phyloP scores from a whole-genome alignment of 176 grass and related monocot genomes.

The Carex parvula region DNA sequence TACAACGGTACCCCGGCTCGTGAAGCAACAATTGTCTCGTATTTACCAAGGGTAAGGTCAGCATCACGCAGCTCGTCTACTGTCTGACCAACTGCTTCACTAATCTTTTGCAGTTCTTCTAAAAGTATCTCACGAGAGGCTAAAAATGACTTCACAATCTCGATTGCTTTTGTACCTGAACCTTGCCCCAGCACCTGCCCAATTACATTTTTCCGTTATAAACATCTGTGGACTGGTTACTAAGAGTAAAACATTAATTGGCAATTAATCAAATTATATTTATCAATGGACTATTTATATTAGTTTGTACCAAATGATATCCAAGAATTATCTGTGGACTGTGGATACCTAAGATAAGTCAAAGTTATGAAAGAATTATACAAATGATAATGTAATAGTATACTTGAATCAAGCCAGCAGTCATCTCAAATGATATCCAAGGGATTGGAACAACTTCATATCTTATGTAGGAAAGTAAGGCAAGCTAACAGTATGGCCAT shows the following conservation, averaged over 20 bases:
- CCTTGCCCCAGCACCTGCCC: conserved; percentile 43
- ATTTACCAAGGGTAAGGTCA: conserved; percentile 65
- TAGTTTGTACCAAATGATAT: background rate
- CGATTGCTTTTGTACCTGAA: conserved; percentile 44
- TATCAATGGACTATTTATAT: background rate
- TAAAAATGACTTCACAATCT: conserved; percentile 61
- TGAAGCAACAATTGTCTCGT: conserved; percentile 51
- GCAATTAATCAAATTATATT: conserved; percentile 8
- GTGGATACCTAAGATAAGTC: background rate
- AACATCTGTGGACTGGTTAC: background rate
- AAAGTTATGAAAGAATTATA: conserved; percentile 1
- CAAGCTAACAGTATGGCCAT: background rate
- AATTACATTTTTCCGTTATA: conserved; percentile 6
- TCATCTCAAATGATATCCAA: background rate
- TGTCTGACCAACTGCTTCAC: conserved; percentile 50
- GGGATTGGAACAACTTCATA: background rate
- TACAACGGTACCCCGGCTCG: conserved; percentile 36
- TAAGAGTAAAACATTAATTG: background rate
- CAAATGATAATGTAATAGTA: background rate
- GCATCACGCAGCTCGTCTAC: conserved; percentile 53
- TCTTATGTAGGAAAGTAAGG: background rate
- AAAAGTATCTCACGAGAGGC: conserved; percentile 67
- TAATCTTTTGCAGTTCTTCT: conserved; percentile 63
- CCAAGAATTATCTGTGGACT: too few species aligned
- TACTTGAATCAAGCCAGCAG: background rate